phyloP scores from a whole-genome alignment of 2,329 filamentous ascomycete genomes.

The Aureobasidium lini region DNA sequence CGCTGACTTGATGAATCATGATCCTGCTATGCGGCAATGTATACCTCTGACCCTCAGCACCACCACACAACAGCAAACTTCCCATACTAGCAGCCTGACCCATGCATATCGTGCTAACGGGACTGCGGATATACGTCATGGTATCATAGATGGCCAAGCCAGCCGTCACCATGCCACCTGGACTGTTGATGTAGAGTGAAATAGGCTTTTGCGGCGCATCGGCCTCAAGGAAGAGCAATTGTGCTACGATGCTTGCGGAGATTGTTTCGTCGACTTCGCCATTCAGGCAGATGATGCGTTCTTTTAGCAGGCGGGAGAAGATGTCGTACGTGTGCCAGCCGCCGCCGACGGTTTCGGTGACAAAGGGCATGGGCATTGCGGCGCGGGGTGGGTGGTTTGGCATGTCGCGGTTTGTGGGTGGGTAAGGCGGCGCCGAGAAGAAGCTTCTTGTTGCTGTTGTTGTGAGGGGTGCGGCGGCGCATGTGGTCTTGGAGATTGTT shows the following conservation, averaged over 20 bases:
- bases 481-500: neutral
- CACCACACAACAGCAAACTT: constrained; percentile 77
- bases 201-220: constrained; percentile 93
- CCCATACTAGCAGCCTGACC: constrained; percentile 96
- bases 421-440: constrained; percentile 18
- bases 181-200: constrained; percentile 95
- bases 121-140: constrained; percentile 91
- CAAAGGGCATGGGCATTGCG: constrained; percentile 42
- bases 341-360: constrained; percentile 44
- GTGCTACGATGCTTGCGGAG: constrained; percentile 89
- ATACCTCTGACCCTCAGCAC: constrained; percentile 75
- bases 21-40: constrained; percentile 88
- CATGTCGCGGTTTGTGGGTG: constrained; percentile 20
- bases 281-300: constrained; percentile 91
- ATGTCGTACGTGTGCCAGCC: constrained; percentile 45
- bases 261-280: constrained; percentile 83
- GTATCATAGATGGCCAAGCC: constrained; percentile 90
- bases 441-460: constrained; percentile 10
- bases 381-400: constrained; percentile 25
- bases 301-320: constrained; percentile 46
- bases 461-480: neutral
- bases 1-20: constrained; percentile 95
- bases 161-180: constrained; percentile 85
- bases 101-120: constrained; percentile 90
- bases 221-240: constrained; percentile 95